Evolutionary conservation across 805 yeast genomes (phyloP).

Genomic region (Teunomyces funiuensis): DNA sequence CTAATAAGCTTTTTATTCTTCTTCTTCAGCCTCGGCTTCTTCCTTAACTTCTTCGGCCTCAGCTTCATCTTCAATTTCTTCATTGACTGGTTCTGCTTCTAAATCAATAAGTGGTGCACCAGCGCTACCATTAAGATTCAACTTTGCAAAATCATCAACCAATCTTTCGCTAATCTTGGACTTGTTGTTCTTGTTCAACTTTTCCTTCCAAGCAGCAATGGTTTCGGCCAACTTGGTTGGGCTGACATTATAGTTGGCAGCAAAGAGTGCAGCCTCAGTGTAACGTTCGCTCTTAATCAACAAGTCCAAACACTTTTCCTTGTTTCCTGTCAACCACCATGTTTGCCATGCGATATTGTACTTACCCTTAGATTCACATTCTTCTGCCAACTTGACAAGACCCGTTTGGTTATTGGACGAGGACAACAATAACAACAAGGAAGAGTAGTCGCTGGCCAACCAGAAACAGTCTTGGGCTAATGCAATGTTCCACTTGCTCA

Average conservation of each 20-base stretch:
- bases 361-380: slow-evolving; percentile 72
- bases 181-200: slow-evolving; percentile 53
- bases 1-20: slow-evolving; percentile 14
- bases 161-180: slow-evolving; percentile 62
- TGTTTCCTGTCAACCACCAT: slow-evolving; percentile 81
- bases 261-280: slow-evolving; percentile 84
- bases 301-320: slow-evolving; percentile 59
- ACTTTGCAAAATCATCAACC: slow-evolving; percentile 34
- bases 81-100: slow-evolving; percentile 7
- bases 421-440: slow-evolving; percentile 78
- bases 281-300: slow-evolving; percentile 66
- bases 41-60: slow-evolving; percentile 9
- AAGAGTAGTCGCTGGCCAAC: slow-evolving; percentile 77
- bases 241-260: slow-evolving; percentile 60
- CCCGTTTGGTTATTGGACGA: slow-evolving; percentile 70
- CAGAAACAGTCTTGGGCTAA: slow-evolving; percentile 79
- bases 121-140: slow-evolving; percentile 17
- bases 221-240: slow-evolving; percentile 43
- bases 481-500: slow-evolving; percentile 73
- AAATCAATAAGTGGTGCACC: slow-evolving; percentile 15
- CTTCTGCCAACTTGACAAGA: slow-evolving; percentile 60
- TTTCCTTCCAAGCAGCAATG: slow-evolving; percentile 67
- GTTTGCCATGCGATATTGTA: slow-evolving; percentile 91
- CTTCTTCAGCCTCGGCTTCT: slow-evolving; percentile 21
- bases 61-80: slow-evolving; percentile 6